phyloP scores from a whole-genome alignment of 2,329 filamentous ascomycete genomes.

The Mycosphaerelloides madeirae region DNA sequence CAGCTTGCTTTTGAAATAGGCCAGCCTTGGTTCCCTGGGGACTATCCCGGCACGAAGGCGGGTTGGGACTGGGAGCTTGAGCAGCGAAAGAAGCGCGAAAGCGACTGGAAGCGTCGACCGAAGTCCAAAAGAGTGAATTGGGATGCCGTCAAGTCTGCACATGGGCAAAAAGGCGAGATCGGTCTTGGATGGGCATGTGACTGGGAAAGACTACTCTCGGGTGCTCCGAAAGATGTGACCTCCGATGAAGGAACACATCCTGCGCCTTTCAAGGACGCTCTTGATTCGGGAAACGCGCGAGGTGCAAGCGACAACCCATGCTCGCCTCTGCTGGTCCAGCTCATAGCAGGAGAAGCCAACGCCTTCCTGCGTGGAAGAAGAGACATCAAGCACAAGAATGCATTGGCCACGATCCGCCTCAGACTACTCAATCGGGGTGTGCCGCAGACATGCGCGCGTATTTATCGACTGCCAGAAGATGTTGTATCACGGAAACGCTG shows the following conservation, averaged over 20 bases:
- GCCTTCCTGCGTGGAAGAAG: not conserved
- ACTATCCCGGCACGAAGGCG: slow-evolving; percentile 73
- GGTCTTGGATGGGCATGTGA: slow-evolving; percentile 80
- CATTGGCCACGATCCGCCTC: slow-evolving; percentile 55
- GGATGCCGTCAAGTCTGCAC: slow-evolving; percentile 67
- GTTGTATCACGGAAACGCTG: slow-evolving; percentile 61
- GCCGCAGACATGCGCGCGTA: slow-evolving; percentile 66
- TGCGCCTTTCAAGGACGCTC: too few species aligned
- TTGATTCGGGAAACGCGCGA: not conserved
- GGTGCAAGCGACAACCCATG: not conserved
- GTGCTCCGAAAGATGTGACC: not conserved
- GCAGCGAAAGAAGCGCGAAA: slow-evolving; percentile 56
- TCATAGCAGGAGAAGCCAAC: not conserved
- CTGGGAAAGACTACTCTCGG: slow-evolving; percentile 63
- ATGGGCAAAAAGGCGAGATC: slow-evolving; percentile 71
- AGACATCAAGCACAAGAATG: not conserved
- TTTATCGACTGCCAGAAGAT: slow-evolving; percentile 70
- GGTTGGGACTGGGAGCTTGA: slow-evolving; percentile 73
- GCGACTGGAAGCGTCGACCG: slow-evolving; percentile 69
- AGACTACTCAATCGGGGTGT: slow-evolving; percentile 66
- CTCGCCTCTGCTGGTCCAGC: not conserved
- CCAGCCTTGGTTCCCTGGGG: slow-evolving; percentile 77
- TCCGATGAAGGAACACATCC: not conserved
- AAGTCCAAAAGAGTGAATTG: slow-evolving; percentile 77
- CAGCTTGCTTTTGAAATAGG: slow-evolving; percentile 79